Evolutionary conservation across 768 basidiomycete genomes (phyloP).

Genomic region (Amyloporia xantha): DNA sequence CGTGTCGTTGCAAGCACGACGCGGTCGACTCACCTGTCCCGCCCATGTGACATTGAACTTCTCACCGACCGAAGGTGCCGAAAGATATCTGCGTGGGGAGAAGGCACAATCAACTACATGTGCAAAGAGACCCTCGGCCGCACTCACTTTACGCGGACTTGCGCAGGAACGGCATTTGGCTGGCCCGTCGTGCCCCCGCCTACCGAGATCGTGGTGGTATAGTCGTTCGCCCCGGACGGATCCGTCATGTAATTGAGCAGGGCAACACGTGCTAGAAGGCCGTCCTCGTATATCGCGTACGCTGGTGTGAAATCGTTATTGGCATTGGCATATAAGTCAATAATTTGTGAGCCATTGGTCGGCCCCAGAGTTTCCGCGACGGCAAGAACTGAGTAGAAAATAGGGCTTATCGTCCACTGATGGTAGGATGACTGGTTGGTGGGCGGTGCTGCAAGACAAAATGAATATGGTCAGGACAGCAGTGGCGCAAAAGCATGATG

Average conservation of each 20-base stretch:
- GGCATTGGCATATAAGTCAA: slow-evolving; percentile 31
- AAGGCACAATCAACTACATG: slow-evolving; percentile 1
- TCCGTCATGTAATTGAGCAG: slow-evolving; percentile 45
- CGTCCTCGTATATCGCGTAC: slow-evolving; percentile 45
- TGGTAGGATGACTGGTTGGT: slow-evolving; percentile 31
- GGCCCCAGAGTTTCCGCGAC: slow-evolving; percentile 42
- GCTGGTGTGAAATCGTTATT: slow-evolving; percentile 35
- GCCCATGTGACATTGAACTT: slow-evolving; percentile 46
- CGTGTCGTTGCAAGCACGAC: not conserved
- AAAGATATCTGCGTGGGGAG: slow-evolving; percentile 22
- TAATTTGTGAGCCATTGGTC: slow-evolving; percentile 33
- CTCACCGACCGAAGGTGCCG: slow-evolving; percentile 33
- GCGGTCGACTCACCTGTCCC: slow-evolving; percentile 29
- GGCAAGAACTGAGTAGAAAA: slow-evolving; percentile 42
- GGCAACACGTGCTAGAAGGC: slow-evolving; percentile 33
- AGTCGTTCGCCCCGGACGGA: slow-evolving; percentile 32
- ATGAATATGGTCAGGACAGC: not conserved
- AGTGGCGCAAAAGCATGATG: not conserved
- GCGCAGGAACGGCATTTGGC: slow-evolving; percentile 18
- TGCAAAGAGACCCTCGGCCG: not conserved
- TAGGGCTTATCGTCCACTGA: slow-evolving; percentile 41
- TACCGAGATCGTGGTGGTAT: slow-evolving; percentile 29
- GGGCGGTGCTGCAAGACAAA: slow-evolving; percentile 31
- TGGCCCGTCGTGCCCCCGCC: slow-evolving; percentile 20
- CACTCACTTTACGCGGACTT: slow-evolving; percentile 31